Base-by-base conservation (phyloP, 2,329 filamentous ascomycete species). In the Calonectria hawksworthii region DNA sequence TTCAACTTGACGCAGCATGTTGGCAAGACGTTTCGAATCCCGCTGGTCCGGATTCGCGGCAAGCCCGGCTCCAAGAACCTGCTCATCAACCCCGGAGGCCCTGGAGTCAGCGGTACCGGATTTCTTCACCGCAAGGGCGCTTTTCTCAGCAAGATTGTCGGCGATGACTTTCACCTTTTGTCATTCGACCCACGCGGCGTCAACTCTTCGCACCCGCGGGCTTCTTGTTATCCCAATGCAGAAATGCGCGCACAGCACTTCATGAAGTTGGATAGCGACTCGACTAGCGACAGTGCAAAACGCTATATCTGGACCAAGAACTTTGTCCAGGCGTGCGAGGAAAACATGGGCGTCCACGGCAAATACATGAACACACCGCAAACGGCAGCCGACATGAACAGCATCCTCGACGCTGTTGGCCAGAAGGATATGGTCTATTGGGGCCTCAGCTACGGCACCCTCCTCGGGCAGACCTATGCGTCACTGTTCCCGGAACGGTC, bases 301-400 rank as follows among this genome's bases (percentile, higher is more conserved):
- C 79, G 86, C 28, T 89, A 83, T 54, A 85, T 86, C 0, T 87
- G 85, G 85, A 80, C 86, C 1, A 78, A 83, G 26, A 88, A 87
- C 71, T 85, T 82, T 64, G 87, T 83, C 4, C 81, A 80, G 14
- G 85, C 86, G 0, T 89, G 88, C 63, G 74, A 78, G 6, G 87
- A 89, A 14, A 87, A 81, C 1, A 87, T 86, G 83, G 87, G 86
- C 0, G 86, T 88, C 63, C 80, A 88, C 74, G 86, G 84, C 4
- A 76, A 75, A 10, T 88, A 89, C 74, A 81, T 89, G 73, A 89
- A 89, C 71, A 89, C 88, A 0, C 88, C 87, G 0, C 88, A 89
- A 77, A 88, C 87, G 0, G 88, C 87, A 13, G 86, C 88, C 38
- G 88, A 90, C 73, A 89, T 90, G 87, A 88, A 89, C 75, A 85